Percentiles rank a stretch among this genome's conserved stretches.
Evolutionary conservation across 2,329 filamentous ascomycete species (phyloP).

Genomic region (Penicillium sp.): DNA sequence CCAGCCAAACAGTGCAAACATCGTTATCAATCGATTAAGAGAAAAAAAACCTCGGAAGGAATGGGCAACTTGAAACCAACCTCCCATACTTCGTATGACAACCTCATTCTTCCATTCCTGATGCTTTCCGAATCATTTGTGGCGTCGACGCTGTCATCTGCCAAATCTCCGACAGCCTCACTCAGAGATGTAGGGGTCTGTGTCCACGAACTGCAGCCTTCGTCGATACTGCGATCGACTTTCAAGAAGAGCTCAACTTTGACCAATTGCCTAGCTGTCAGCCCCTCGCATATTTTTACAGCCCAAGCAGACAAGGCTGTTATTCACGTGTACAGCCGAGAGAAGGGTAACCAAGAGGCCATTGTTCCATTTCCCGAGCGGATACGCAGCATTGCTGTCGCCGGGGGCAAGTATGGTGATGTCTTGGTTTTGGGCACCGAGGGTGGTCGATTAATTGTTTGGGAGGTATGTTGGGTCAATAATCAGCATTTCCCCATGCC

Average conservation of each 20-base stretch:
- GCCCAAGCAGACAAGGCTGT: slow-evolving; percentile 90
- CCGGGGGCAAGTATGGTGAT: slow-evolving; percentile 57
- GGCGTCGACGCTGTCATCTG: slow-evolving; percentile 44
- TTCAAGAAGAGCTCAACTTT: slow-evolving; percentile 93
- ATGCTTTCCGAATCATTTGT: slow-evolving; percentile 53
- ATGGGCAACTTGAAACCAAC: slow-evolving; percentile 13
- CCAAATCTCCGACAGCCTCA: slow-evolving; percentile 45
- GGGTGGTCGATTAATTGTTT: slow-evolving; percentile 81
- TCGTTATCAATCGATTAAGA: slow-evolving; percentile 26
- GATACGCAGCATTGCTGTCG: slow-evolving; percentile 73
- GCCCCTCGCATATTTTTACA: slow-evolving; percentile 79
- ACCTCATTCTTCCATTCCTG: slow-evolving; percentile 21
- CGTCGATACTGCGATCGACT: slow-evolving; percentile 68
- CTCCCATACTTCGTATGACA: slow-evolving; percentile 19
- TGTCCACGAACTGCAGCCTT: slow-evolving; percentile 75
- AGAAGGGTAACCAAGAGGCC: slow-evolving; percentile 82
- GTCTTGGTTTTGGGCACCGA: slow-evolving; percentile 77
- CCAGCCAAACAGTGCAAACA: slow-evolving; percentile 38
- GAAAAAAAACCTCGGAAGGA: slow-evolving; percentile 19
- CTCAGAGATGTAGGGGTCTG: slow-evolving; percentile 84
- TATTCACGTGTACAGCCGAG: slow-evolving; percentile 84
- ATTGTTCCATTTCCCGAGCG: slow-evolving; percentile 83
- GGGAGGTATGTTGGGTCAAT: slow-evolving; percentile 67
- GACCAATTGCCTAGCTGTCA: slow-evolving; percentile 75
- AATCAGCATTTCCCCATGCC: slow-evolving; percentile 1